These are phyloP conservation scores for Pseudonectria buxi DNA, from an alignment of 2,329 filamentous ascomycete species.

Conservation along the genomic window DNA sequence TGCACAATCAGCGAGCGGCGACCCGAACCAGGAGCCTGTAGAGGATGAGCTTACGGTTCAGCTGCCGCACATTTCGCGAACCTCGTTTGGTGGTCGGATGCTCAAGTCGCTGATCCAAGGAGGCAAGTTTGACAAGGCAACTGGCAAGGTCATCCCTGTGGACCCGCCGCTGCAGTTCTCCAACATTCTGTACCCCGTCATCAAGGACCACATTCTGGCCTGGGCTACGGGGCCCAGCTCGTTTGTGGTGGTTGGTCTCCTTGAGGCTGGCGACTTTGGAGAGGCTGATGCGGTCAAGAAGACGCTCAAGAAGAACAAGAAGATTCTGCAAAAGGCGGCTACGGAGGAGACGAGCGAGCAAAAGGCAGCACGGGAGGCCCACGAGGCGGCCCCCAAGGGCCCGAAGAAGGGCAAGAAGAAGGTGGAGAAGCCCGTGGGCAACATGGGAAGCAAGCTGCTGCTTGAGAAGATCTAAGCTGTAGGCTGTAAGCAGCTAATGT, in stretches of 20 bases:
- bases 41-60: slow-evolving; percentile 35
- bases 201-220: slow-evolving; percentile 64
- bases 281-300: slow-evolving; percentile 61
- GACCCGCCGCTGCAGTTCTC: slow-evolving; percentile 77
- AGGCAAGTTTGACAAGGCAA: slow-evolving; percentile 71
- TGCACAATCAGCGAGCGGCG: slow-evolving; percentile 54
- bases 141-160: slow-evolving; percentile 62
- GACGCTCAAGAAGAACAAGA: slow-evolving; percentile 66
- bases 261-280: slow-evolving; percentile 68
- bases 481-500: background rate
- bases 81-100: slow-evolving; percentile 67
- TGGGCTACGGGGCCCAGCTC: slow-evolving; percentile 86
- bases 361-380: slow-evolving; percentile 44
- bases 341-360: slow-evolving; percentile 50
- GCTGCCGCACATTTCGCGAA: slow-evolving; percentile 51
- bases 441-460: slow-evolving; percentile 55
- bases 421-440: slow-evolving; percentile 44
- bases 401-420: slow-evolving; percentile 38
- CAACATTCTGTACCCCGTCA: slow-evolving; percentile 71
- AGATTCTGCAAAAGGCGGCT: slow-evolving; percentile 61
- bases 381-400: slow-evolving; percentile 38
- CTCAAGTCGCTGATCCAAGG: slow-evolving; percentile 87
- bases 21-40: slow-evolving; percentile 38
- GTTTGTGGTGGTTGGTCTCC: slow-evolving; percentile 75
- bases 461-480: slow-evolving; percentile 46